A percentile compares a stretch with the other conserved stretches of the same genome.
Evolutionary conservation across 2,329 filamentous ascomycete genomes (phyloP).

Genomic region (Ilyonectria sp.): DNA sequence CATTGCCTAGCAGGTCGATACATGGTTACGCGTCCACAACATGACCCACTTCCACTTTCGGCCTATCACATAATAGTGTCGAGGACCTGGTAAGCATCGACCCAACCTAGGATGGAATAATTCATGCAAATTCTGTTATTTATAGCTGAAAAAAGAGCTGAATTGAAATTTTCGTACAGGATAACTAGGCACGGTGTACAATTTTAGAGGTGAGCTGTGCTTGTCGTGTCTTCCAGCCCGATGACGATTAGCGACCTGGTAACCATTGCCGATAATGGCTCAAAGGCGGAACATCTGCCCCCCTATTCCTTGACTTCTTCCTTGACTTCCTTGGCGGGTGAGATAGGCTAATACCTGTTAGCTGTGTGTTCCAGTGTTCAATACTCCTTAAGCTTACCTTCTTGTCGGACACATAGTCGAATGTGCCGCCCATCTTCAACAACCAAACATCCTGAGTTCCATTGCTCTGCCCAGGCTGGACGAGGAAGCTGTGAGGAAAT

Average conservation of each 20-base stretch:
- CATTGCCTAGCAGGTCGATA: not conserved
- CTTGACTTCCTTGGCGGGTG: not conserved
- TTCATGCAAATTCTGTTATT: too few species aligned
- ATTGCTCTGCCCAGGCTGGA: constrained; percentile 55
- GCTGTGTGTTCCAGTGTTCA: not conserved
- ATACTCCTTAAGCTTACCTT: constrained; percentile 49
- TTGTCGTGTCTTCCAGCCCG: too few species aligned
- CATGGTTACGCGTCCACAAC: not conserved
- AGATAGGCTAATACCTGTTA: not conserved
- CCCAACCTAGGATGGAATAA: too few species aligned
- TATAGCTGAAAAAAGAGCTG: too few species aligned
- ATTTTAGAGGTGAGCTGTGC: too few species aligned
- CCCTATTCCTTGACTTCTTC: not conserved
- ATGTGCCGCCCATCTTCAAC: constrained; percentile 62
- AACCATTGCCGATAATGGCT: too few species aligned
- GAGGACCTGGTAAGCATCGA: too few species aligned
- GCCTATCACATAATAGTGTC: not conserved
- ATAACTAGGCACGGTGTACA: too few species aligned
- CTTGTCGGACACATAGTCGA: constrained; percentile 64
- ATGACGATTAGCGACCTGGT: too few species aligned
- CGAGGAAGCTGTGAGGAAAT: constrained; percentile 76
- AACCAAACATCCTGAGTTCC: constrained; percentile 61
- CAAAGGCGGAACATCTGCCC: not conserved
- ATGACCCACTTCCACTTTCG: not conserved
- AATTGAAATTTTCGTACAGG: too few species aligned